Percentiles rank a stretch among this genome's conserved stretches.
These are phyloP conservation scores for Phytophthora sp. DNA, from an alignment of 352 stramenopile genomes.

Conservation along the genomic window DNA sequence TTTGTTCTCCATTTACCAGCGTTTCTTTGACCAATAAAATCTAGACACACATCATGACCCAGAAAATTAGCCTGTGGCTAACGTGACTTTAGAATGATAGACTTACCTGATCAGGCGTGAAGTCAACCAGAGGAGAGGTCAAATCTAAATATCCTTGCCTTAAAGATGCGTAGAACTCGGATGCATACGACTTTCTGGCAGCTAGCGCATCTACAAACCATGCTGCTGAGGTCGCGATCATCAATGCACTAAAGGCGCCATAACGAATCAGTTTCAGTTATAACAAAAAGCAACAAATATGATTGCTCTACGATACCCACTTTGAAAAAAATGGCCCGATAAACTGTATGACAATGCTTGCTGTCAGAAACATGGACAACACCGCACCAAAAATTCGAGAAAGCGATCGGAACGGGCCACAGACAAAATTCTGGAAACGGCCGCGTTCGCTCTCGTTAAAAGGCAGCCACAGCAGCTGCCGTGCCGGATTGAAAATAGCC, in stretches of 20 bases:
- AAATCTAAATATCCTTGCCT: conserved; percentile 85
- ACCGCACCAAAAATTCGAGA: conserved; percentile 79
- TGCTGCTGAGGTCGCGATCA: conserved; percentile 61
- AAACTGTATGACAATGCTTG: conserved; percentile 43
- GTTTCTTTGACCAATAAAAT: conserved; percentile 84
- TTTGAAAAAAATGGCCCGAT: conserved; percentile 64
- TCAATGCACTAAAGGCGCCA: conserved; percentile 48
- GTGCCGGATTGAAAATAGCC: conserved; percentile 83
- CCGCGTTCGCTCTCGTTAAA: conserved; percentile 75
- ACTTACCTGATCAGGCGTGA: conserved; percentile 83
- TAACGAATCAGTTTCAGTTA: neutral
- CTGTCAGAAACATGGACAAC: conserved; percentile 74
- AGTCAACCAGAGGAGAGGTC: conserved; percentile 78
- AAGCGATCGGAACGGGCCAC: conserved; percentile 79
- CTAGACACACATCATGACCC: conserved; percentile 27
- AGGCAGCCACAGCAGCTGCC: conserved; percentile 87
- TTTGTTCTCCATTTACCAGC: conserved; percentile 70
- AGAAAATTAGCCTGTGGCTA: neutral
- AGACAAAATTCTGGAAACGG: conserved; percentile 83
- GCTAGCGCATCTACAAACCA: conserved; percentile 80
- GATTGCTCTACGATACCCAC: conserved; percentile 29
- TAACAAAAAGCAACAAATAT: too few relatives aligned
- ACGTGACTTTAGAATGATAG: too few relatives aligned
- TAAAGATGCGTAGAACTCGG: conserved; percentile 86
- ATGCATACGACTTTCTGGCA: conserved; percentile 81